Percentiles rank a stretch among this genome's conserved stretches.
phyloP scores from a whole-genome alignment of 768 basidiomycete genomes.

The Psilocybe cubensis region DNA sequence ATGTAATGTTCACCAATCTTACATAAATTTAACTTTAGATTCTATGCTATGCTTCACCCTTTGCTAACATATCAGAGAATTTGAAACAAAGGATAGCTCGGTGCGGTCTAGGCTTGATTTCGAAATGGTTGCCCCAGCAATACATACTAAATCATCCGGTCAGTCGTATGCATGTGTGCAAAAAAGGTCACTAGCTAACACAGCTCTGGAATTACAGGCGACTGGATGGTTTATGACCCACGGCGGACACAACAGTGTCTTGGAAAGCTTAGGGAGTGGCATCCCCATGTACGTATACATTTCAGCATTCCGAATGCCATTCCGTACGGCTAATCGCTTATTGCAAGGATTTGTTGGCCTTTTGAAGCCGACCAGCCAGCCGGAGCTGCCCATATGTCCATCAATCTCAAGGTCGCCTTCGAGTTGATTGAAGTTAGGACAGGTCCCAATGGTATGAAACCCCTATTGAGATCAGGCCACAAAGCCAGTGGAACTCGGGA shows the following conservation, averaged over 20 bases:
- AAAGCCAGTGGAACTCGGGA: constrained; percentile 10
- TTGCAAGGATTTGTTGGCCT: constrained; percentile 11
- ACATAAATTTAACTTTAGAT: neutral
- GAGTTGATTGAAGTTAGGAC: constrained; percentile 17
- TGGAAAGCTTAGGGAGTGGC: constrained; percentile 11
- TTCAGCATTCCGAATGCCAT: neutral
- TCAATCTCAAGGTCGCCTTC: constrained; percentile 14
- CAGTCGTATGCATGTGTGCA: neutral
- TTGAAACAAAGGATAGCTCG: neutral
- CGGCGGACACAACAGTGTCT: constrained; percentile 13
- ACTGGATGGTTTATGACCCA: constrained; percentile 17
- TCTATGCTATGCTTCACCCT: constrained; percentile 11
- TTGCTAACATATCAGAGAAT: constrained; percentile 6
- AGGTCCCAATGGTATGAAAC: constrained; percentile 7
- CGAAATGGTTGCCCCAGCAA: constrained; percentile 12
- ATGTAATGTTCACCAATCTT: neutral
- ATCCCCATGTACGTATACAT: constrained; percentile 11
- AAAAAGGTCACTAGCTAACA: neutral
- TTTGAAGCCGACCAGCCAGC: constrained; percentile 14
- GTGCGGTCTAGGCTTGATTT: constrained; percentile 8
- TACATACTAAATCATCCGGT: constrained; percentile 15
- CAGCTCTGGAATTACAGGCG: constrained; percentile 3
- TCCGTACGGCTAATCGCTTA: neutral
- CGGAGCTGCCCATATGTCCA: constrained; percentile 5
- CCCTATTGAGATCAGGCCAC: constrained; percentile 3